Base-by-base conservation (phyloP, 164 flowering plant genomes). In the Platanus orientalis region DNA sequence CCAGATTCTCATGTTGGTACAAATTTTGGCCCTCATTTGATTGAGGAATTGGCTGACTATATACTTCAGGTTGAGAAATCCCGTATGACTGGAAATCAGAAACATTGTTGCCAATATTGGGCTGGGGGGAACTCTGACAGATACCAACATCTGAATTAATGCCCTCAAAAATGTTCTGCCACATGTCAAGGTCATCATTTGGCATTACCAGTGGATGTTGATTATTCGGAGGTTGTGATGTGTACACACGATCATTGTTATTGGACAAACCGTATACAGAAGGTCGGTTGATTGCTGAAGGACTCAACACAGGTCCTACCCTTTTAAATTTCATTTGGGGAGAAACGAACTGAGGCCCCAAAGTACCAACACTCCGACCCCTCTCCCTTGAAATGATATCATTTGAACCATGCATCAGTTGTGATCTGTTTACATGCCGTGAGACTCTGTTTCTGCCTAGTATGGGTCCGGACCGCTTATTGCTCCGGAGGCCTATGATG, bases 261-360 rank as follows among this genome's bases (percentile, higher is more conserved):
- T 63, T 42, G 17, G 75, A 57, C 16, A 69, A 59, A 50, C 57
- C 54, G 58, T 57, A 50, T 6, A 49, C 54, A 45, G n/a, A n/a
- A n/a, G 70, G 42, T 57, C 23, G 73, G 40, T 68, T 64, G 21
- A 24, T 28, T 28, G 64, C 5, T 34, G 20, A 2, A 44, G 3
- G 4, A 64, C 48, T 47, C 20, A 70, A 67, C 44, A 27, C 30
- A 44, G 64, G 3, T 32, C 70, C 76, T 25, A 66, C 54, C 70
- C 78, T 62, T 67, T 74, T 78, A 66, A 73, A 75, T 26, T 61
- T 34, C 39, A 10, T 13, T 24, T 51, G 76, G 24, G 69, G 39
- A 59, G 75, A 12, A 28, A 14, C 3, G 5, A 48, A 60, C 36
- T 54, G 77, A 57, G 75, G 62, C 19, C 72, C 67, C 45, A 61